A percentile compares a stretch with the other conserved stretches of the same genome.
These are phyloP conservation scores for Linaria vulgaris DNA, from an alignment of 257 asterid species.

Conservation along the genomic window DNA sequence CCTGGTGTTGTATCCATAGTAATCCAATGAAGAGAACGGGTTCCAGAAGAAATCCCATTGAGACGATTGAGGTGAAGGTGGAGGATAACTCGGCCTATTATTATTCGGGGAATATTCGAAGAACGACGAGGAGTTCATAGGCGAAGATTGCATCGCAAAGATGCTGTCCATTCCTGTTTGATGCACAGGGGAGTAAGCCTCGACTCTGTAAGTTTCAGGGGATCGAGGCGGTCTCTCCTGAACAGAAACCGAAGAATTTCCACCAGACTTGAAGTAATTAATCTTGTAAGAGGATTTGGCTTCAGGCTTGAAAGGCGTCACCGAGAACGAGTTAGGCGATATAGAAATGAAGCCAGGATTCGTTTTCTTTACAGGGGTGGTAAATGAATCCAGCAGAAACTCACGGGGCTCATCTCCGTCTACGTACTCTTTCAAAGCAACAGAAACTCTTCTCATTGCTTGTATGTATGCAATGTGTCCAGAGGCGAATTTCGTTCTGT, in stretches of 20 bases:
- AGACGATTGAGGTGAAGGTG: constrained; percentile 74
- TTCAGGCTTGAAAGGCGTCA: constrained; percentile 45
- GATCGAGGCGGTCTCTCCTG: constrained; percentile 80
- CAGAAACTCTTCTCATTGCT: constrained; percentile 82
- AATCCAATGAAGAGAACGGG: constrained; percentile 88
- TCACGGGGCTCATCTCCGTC: constrained; percentile 87
- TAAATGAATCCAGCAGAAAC: constrained; percentile 54
- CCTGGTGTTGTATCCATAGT: constrained; percentile 67
- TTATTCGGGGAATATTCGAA: constrained; percentile 62
- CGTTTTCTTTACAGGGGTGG: constrained; percentile 52
- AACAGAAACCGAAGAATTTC: constrained; percentile 66
- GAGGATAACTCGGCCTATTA: constrained; percentile 52
- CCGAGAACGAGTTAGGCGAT: constrained; percentile 62
- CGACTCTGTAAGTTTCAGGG: constrained; percentile 71
- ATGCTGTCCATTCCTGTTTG: constrained; percentile 71
- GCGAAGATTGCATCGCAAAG: constrained; percentile 63
- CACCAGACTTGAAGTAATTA: constrained; percentile 67
- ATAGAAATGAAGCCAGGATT: constrained; percentile 66
- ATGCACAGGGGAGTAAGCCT: constrained; percentile 65
- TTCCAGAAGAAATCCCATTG: constrained; percentile 99
- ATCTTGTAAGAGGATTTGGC: constrained; percentile 47
- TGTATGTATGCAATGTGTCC: constrained; percentile 86
- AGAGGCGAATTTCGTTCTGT: constrained; percentile 65
- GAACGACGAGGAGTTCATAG: constrained; percentile 50
- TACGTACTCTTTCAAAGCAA: constrained; percentile 78